Base-by-base conservation (phyloP, 2,329 filamentous ascomycete genomes). In the Trichoderma arundinaceum region DNA sequence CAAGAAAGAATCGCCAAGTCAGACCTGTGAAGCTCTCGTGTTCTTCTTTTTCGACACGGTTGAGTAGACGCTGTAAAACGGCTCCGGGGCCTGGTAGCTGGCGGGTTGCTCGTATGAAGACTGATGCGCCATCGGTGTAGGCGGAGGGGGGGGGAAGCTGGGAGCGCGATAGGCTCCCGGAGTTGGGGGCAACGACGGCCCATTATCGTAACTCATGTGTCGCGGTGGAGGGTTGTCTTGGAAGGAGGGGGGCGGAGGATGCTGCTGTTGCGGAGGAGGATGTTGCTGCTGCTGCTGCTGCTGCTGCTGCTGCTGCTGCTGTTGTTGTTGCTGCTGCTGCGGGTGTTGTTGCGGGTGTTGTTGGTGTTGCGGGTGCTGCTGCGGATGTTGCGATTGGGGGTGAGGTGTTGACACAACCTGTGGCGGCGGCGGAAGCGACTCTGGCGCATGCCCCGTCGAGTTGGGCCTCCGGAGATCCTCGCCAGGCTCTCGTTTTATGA, bases 21-120 rank as follows among this genome's bases (percentile, higher is more conserved):
- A 53, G 77, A 88, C 86, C 82, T 89, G 87, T 8, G 87, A 88
- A 35, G 87, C 87, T 71, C 87, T 81, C 59, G 87, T 87, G n/a
- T 86, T 85, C 77, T 89, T 89, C 75, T 88, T 87, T 5, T 74
- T 71, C 15, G 74, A 71, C 4, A 80, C 78, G 3, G 78, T 78
- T 5, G 81, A 73, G 66, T 83, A 83, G 7, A 84, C 74, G 32
- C 73, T 76, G 66, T 79, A 77, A 64, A 78, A 75, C 51, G 77
- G 68, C 69, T 81, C 74, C 60, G 77, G 75, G 48, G 68, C 65
- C 32, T 69, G 64, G 51, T 77, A 79, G 38, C 68, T 67, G 8
- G 72, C 65, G 43, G 75, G 75, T 33, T 72, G 71, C 46, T 81
- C 80, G 62, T 82, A 81, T 7, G 77, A 69, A 22, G 76, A 71